Percentiles rank a stretch among this genome's conserved stretches.
phyloP scores from a whole-genome alignment of 169 alveolate genomes.

The Eimeria maxima region DNA sequence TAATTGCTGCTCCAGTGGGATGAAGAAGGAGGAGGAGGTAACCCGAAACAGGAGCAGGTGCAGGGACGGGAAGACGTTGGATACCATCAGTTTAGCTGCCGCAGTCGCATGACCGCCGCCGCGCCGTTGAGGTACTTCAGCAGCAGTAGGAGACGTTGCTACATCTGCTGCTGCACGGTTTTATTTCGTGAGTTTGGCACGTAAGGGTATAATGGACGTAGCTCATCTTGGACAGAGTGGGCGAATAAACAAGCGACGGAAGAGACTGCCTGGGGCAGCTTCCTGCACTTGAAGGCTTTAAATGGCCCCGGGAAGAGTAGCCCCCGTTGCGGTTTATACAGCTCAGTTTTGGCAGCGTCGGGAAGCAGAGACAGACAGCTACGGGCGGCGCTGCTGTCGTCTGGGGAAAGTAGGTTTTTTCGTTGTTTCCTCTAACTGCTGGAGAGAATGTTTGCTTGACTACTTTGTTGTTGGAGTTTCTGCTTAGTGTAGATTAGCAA shows the following conservation, averaged over 20 bases:
- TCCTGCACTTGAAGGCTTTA: neutral
- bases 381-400: neutral
- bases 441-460: neutral
- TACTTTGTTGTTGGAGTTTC: neutral
- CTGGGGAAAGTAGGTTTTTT: neutral
- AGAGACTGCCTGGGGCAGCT: neutral
- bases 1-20: constrained; percentile 29
- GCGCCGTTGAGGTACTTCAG: neutral
- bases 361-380: neutral
- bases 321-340: neutral
- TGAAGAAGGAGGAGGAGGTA: neutral
- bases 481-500: neutral
- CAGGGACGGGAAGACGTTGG: neutral
- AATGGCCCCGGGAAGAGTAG: neutral
- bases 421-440: neutral
- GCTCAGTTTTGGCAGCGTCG: neutral
- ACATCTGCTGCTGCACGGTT: neutral
- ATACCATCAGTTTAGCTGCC: neutral
- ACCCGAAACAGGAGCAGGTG: neutral
- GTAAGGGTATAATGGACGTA: neutral
- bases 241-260: neutral
- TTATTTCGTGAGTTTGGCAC: neutral
- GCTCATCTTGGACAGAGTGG: neutral
- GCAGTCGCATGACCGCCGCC: neutral
- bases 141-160: neutral